These are phyloP conservation scores for Coemansia sp. DNA, from an alignment of 192 early-diverging fungal genomes.

Conservation along the genomic window DNA sequence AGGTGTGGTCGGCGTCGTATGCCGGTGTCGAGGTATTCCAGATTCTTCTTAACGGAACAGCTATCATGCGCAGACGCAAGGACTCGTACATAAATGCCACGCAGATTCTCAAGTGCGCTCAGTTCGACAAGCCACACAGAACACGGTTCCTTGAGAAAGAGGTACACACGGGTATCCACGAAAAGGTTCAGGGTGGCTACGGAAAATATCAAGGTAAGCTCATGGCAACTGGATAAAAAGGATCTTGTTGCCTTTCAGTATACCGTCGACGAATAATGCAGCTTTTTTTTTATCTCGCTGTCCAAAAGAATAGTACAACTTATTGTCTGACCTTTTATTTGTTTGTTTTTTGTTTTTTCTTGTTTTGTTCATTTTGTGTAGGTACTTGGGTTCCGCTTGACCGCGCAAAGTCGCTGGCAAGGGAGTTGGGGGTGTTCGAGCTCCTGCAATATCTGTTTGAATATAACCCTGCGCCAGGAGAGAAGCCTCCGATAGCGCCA, in stretches of 20 bases:
- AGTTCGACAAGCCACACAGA: constrained; percentile 79
- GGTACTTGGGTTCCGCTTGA: constrained; percentile 56
- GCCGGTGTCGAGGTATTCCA: constrained; percentile 78
- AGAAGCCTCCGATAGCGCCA: constrained; percentile 51
- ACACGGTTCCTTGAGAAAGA: constrained; percentile 90
- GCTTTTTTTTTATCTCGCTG: background rate
- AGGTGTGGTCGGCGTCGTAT: constrained; percentile 57
- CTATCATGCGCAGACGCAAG: constrained; percentile 76
- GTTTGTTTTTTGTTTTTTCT: background rate
- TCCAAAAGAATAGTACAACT: background rate
- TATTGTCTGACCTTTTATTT: background rate
- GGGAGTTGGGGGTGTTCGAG: constrained; percentile 38
- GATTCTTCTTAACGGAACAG: constrained; percentile 66
- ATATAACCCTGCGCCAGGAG: constrained; percentile 42
- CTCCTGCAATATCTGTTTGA: constrained; percentile 41
- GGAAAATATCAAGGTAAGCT: constrained; percentile 86
- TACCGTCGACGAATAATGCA: background rate
- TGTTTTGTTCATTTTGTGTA: constrained; percentile 6
- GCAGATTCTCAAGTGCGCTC: constrained; percentile 90
- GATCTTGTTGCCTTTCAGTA: background rate
- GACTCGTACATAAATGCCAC: constrained; percentile 89
- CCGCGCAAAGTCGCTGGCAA: constrained; percentile 37
- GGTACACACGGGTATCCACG: constrained; percentile 75
- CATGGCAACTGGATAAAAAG: background rate
- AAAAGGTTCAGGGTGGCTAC: constrained; percentile 95